A percentile compares a stretch with the other conserved stretches of the same genome.
Evolutionary conservation across 192 early-diverging fungal genomes (phyloP).

Genomic region (Rhizoclosmatium globosum): DNA sequence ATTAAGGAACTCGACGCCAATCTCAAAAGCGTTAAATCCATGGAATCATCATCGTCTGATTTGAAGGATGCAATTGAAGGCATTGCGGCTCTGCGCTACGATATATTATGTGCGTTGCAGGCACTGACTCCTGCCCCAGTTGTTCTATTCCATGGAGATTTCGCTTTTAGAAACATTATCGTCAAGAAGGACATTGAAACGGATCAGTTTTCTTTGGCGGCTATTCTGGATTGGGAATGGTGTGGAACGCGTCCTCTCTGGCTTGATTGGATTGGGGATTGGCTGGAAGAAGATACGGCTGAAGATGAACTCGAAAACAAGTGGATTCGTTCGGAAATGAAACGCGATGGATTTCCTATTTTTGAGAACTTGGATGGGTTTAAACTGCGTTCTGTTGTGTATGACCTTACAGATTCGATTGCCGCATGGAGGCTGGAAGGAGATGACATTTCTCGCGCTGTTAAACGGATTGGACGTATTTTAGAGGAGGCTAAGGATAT

Average conservation of each 20-base stretch:
- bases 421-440: conserved; percentile 8
- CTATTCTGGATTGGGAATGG: conserved; percentile 40
- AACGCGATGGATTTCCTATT: background rate
- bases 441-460: background rate
- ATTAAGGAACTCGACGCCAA: background rate
- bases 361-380: conserved; percentile 24
- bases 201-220: background rate
- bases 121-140: background rate
- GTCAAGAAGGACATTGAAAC: background rate
- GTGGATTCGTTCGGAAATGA: conserved; percentile 29
- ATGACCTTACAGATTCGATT: background rate
- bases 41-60: background rate
- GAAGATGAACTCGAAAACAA: conserved; percentile 23
- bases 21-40: background rate
- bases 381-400: background rate
- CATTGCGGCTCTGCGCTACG: background rate
- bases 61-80: background rate
- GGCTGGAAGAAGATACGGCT: conserved; percentile 4
- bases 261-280: background rate
- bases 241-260: conserved; percentile 6
- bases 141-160: conserved; percentile 30
- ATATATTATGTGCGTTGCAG: background rate
- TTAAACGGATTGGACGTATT: background rate
- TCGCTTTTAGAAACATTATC: conserved; percentile 39
- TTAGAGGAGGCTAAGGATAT: too few relatives aligned